Evolutionary conservation across 148 eudicot species (phyloP), one percentile per base, ranked within the genome.

Genomic region (Chenopodium formosanum): DNA sequence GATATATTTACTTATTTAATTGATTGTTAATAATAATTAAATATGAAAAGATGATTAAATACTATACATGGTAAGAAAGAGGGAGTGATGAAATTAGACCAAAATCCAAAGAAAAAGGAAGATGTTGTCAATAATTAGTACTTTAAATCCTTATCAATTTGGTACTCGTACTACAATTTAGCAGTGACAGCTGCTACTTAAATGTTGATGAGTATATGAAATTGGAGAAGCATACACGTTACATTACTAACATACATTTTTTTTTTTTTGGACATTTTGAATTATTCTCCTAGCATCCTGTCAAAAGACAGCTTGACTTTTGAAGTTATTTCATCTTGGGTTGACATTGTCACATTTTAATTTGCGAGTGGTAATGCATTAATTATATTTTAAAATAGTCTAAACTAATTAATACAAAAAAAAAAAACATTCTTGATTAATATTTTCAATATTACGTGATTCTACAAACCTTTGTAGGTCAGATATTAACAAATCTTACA

Each of bases 201-300:
- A 40, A 40, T 40, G 44, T 40, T 40, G 44, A 40, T 40, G 44
- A 40, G 44, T 40, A 40, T 53, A 40, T 40, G 32, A 62, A 2
- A 12, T 63, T 63, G 47, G 62, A 37, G 32, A 63, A 77, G 53
- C 34, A 37, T 63, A 77, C 74, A 44, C 75, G 53, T 22, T 72
- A 22, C 23, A 22, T 0, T n/a, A 40, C 11, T 70, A 53, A 47
- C 50, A 47, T 47, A 47, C 48, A 14, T 70, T 68, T 3, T 31
- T 5, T 14, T 4, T 29, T 13, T 23, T 66, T 66, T 23, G 27
- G 70, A 66, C 37, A 56, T 12, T 16, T 16, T 68, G 46, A 29
- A 32, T 69, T 69, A n/a, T 69, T 69, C 72, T 16, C 22, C 46
- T 14, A 14, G 46, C 72, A 31, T 62, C 4, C 19, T 68, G 34